Conservation (phyloP, 331 rosid genomes). For the Phaseolus coccineus region DNA sequence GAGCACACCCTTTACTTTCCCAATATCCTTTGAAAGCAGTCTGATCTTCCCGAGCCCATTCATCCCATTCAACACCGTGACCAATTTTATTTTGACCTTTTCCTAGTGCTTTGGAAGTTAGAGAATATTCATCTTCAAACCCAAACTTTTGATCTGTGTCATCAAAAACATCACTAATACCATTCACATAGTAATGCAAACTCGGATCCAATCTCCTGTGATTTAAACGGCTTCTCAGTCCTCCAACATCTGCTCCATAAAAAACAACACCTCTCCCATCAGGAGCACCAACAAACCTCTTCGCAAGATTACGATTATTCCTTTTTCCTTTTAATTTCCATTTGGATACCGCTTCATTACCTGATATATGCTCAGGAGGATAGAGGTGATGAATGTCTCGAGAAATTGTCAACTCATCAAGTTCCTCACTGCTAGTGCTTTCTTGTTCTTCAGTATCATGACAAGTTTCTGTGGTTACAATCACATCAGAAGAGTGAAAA, state of each 20-base stretch:
- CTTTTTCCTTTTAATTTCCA: constrained; percentile 96
- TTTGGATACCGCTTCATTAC: constrained; percentile 87
- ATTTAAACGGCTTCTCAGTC: constrained; percentile 53
- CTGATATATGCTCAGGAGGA: constrained; percentile 59
- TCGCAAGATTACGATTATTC: constrained; percentile 77
- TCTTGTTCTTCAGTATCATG: constrained; percentile 63
- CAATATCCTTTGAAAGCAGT: constrained; percentile 67
- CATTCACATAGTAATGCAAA: constrained; percentile 48
- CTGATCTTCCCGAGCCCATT: constrained; percentile 72
- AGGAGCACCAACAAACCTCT: constrained; percentile 57
- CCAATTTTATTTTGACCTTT: constrained; percentile 54
- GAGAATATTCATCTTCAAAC: constrained; percentile 64
- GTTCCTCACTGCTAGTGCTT: constrained; percentile 77
- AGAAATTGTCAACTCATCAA: constrained; percentile 69
- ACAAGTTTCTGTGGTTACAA: constrained; percentile 60
- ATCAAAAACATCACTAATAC: constrained; percentile 56
- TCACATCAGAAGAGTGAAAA: constrained; percentile 49
- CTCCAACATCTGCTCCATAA: constrained; percentile 68
- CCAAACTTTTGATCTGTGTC: constrained; percentile 59
- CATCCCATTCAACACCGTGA: constrained; percentile 72
- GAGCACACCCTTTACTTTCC: constrained; percentile 66
- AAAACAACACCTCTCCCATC: constrained; percentile 53
- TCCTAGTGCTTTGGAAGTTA: constrained; percentile 55
- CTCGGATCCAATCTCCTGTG: constrained; percentile 43
- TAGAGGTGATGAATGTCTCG: constrained; percentile 75